Conservation (phyloP, 2,329 filamentous ascomycete species). For the Fragosphaeria purpurea region DNA sequence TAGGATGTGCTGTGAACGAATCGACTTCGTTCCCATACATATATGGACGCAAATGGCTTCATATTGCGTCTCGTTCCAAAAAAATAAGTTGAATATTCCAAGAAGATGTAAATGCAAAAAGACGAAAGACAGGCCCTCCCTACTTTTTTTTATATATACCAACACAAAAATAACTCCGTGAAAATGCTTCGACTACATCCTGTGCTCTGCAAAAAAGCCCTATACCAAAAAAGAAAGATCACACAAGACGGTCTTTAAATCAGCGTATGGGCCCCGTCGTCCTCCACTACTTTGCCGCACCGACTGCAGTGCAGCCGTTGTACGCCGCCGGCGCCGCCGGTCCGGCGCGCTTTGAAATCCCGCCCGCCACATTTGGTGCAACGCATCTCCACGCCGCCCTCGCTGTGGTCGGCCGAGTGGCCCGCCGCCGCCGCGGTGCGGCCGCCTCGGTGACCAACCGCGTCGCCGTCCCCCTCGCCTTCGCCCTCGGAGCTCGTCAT, state of each 20-base stretch:
- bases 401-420: neutral
- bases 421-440: neutral
- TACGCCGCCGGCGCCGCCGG: conserved; percentile 37
- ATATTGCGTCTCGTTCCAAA: too few relatives aligned
- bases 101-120: too few relatives aligned
- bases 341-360: conserved; percentile 52
- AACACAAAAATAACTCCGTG: too few relatives aligned
- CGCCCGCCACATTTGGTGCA: conserved; percentile 50
- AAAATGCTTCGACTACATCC: too few relatives aligned
- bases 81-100: too few relatives aligned
- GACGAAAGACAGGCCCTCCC: too few relatives aligned
- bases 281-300: conserved; percentile 30
- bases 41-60: too few relatives aligned
- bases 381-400: conserved; percentile 25
- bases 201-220: too few relatives aligned
- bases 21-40: too few relatives aligned
- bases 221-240: too few relatives aligned
- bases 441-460: neutral
- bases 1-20: too few relatives aligned
- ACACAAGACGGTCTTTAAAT: neutral
- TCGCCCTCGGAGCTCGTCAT: conserved; percentile 28
- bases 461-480: neutral
- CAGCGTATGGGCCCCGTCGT: neutral
- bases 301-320: conserved; percentile 52
- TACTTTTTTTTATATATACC: too few relatives aligned